These are phyloP conservation scores for Rhodotorula sp. DNA, from an alignment of 1,284 basidiomycete genomes.

Conservation along the genomic window DNA sequence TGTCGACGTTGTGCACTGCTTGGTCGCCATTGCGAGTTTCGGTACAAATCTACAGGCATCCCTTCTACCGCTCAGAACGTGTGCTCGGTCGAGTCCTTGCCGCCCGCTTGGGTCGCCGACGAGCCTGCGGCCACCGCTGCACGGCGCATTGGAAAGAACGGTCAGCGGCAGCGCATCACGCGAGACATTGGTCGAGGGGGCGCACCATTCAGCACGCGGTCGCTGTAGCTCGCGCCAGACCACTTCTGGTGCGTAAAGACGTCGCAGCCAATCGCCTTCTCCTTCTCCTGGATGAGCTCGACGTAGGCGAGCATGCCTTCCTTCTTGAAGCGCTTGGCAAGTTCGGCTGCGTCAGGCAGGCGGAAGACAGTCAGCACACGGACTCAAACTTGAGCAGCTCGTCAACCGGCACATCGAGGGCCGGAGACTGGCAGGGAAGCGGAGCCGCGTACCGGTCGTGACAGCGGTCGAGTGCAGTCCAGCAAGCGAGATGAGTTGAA, in stretches of 20 bases:
- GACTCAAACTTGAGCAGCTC: too few relatives aligned
- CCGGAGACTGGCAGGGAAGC: conserved; percentile 26
- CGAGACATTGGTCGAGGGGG: conserved; percentile 1
- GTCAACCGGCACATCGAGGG: too few relatives aligned
- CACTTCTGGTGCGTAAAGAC: conserved; percentile 90
- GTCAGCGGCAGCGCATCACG: neutral
- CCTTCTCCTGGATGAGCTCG: conserved; percentile 77
- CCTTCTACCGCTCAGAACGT: conserved; percentile 55
- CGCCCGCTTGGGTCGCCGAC: conserved; percentile 75
- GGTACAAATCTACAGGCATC: neutral
- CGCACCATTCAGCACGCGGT: conserved; percentile 54
- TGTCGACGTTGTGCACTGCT: neutral
- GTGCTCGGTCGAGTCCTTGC: conserved; percentile 83
- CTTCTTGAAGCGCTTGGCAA: conserved; percentile 58
- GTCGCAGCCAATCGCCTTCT: conserved; percentile 86
- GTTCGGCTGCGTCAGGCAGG: conserved; percentile 60
- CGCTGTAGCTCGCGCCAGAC: conserved; percentile 85
- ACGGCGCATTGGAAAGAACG: rapidly evolving
- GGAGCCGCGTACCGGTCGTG: conserved; percentile 63
- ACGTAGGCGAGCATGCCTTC: conserved; percentile 83
- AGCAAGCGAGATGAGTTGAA: conserved; percentile 82
- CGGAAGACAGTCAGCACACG: neutral
- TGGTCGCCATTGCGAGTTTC: neutral
- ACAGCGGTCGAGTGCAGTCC: conserved; percentile 84
- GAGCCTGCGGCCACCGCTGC: conserved; percentile 70